Conservation (phyloP, 2,329 filamentous ascomycete species). For the Penicillium sp. region DNA sequence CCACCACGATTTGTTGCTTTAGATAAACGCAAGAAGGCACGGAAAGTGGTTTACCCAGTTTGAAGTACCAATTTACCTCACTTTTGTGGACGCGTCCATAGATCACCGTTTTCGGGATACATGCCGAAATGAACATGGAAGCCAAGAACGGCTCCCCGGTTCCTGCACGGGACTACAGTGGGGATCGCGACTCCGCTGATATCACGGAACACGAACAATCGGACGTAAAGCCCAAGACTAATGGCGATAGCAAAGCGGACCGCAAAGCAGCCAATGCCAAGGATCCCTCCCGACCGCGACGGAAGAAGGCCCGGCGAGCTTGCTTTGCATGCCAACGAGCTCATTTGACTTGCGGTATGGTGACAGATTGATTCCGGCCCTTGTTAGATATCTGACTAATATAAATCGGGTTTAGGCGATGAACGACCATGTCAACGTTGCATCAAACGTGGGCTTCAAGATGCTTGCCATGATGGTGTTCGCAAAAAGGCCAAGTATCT, state of each 20-base stretch:
- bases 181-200: conserved; percentile 39
- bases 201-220: conserved; percentile 38
- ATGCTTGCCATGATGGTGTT: conserved; percentile 91
- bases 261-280: conserved; percentile 66
- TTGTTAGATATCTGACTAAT: conserved; percentile 9
- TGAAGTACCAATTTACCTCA: not conserved
- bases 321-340: conserved; percentile 97
- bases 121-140: conserved; percentile 35
- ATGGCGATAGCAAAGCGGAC: conserved; percentile 55
- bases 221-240: conserved; percentile 45
- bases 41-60: not conserved
- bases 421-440: conserved; percentile 92
- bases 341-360: conserved; percentile 95
- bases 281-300: conserved; percentile 80
- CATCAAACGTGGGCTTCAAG: conserved; percentile 87
- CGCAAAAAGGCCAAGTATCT: conserved; percentile 99
- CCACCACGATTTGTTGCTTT: conserved; percentile 14
- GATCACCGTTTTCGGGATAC: conserved; percentile 11
- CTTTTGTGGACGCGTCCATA: conserved; percentile 4
- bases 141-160: conserved; percentile 39
- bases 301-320: conserved; percentile 93
- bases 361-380: conserved; percentile 10
- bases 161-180: conserved; percentile 38
- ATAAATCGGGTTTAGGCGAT: conserved; percentile 62
- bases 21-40: conserved; percentile 11